phyloP scores from a whole-genome alignment of 495 filamentous ascomycete genomes.

The Pseudevernia furfuracea region DNA sequence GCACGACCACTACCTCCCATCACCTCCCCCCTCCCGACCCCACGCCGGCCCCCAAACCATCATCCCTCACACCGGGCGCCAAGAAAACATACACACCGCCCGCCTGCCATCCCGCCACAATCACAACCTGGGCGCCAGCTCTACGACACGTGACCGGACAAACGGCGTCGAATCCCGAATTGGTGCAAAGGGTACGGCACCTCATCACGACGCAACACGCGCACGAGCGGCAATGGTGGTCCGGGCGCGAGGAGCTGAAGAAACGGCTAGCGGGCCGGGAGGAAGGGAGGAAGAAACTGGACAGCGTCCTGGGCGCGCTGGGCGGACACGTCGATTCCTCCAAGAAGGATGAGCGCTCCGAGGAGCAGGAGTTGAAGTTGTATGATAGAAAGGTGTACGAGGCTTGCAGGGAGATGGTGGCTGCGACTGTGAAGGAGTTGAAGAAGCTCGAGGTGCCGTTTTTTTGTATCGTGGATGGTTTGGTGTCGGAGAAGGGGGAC shows the following conservation, averaged over 20 bases:
- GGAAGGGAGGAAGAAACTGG: constrained; percentile 46
- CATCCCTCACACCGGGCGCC: constrained; percentile 5
- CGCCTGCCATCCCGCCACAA: constrained; percentile 44
- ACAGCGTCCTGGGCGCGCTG: constrained; percentile 37
- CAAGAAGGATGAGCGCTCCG: not conserved
- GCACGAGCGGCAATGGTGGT: constrained; percentile 60
- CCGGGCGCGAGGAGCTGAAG: constrained; percentile 43
- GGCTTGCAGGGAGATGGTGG: constrained; percentile 52
- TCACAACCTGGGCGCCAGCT: constrained; percentile 58
- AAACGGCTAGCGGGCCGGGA: constrained; percentile 42
- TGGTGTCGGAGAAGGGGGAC: constrained; percentile 25
- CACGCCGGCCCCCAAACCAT: constrained; percentile 7
- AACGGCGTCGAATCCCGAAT: constrained; percentile 43
- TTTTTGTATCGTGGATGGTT: constrained; percentile 44
- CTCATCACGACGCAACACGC: constrained; percentile 57
- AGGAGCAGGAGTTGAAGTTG: constrained; percentile 47
- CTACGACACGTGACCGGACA: constrained; percentile 55
- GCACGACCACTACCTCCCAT: constrained; percentile 42
- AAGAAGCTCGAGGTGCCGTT: constrained; percentile 56
- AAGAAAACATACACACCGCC: constrained; percentile 9
- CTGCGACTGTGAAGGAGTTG: constrained; percentile 48
- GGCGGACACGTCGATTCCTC: not conserved
- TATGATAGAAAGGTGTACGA: constrained; percentile 50
- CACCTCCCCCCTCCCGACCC: constrained; percentile 26
- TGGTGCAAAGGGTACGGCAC: constrained; percentile 37